Evolutionary conservation across 768 basidiomycete genomes (phyloP).

Genomic region (Podaxis pistillaris): DNA sequence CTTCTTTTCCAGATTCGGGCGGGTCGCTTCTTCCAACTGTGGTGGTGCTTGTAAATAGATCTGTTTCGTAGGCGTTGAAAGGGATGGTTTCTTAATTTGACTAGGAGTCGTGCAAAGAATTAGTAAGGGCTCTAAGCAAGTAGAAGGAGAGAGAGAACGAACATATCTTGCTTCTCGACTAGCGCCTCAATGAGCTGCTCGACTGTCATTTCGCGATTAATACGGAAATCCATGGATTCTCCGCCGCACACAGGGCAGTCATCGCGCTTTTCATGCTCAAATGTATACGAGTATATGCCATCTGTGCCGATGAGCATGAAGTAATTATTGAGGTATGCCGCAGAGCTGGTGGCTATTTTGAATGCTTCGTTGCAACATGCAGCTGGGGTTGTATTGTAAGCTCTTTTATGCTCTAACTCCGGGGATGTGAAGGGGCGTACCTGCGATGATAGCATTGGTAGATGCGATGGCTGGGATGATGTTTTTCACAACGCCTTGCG

Average conservation of each 20-base stretch:
- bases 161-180: constrained; percentile 90
- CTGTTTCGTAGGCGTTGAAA: constrained; percentile 72
- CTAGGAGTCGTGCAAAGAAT: constrained; percentile 37
- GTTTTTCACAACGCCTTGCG: constrained; percentile 99
- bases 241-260: constrained; percentile 99
- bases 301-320: constrained; percentile 99
- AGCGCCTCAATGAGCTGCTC: constrained; percentile 88
- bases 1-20: constrained; percentile 87
- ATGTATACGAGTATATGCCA: constrained; percentile 95
- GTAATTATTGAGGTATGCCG: constrained; percentile 94
- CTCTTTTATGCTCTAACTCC: not conserved
- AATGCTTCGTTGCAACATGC: constrained; percentile 99
- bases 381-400: constrained; percentile 43
- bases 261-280: constrained; percentile 87
- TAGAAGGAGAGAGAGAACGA: constrained; percentile 27
- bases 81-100: constrained; percentile 95
- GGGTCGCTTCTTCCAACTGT: constrained; percentile 83
- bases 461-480: constrained; percentile 99
- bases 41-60: constrained; percentile 95
- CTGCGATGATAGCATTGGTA: constrained; percentile 97
- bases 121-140: not conserved
- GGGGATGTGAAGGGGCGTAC: constrained; percentile 32
- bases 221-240: constrained; percentile 71
- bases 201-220: constrained; percentile 74
- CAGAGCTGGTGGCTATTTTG: constrained; percentile 95